phyloP scores from a whole-genome alignment of 2,329 filamentous ascomycete species.

The Triangularia setosa region DNA sequence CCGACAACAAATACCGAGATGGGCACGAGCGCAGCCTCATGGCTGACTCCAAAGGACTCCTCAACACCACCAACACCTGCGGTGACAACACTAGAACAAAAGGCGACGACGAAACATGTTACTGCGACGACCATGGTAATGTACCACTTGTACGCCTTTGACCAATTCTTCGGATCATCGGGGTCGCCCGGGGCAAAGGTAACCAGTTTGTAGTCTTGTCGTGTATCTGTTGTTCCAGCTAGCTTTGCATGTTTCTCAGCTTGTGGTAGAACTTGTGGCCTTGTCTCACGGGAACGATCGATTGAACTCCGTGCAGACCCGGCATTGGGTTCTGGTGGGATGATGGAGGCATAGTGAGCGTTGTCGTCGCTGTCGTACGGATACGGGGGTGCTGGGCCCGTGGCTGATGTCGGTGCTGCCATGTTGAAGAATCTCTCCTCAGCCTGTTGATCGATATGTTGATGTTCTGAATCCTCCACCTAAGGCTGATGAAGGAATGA shows the following conservation, averaged over 20 bases:
- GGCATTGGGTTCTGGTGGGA: background rate
- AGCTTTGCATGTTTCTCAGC: constrained; percentile 15
- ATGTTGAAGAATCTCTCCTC: background rate
- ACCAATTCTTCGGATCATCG: constrained; percentile 84
- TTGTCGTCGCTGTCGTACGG: background rate
- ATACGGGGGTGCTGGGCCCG: background rate
- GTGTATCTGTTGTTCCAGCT: constrained; percentile 13
- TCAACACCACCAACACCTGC: constrained; percentile 65
- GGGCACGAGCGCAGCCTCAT: constrained; percentile 68
- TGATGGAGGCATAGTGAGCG: constrained; percentile 5
- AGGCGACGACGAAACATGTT: constrained; percentile 71
- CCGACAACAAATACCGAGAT: constrained; percentile 78
- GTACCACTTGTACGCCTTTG: constrained; percentile 74
- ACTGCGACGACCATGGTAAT: constrained; percentile 79
- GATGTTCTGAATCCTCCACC: background rate
- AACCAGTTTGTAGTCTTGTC: constrained; percentile 48
- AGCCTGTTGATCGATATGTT: background rate
- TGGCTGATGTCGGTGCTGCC: background rate
- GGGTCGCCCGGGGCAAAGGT: constrained; percentile 66
- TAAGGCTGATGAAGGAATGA: background rate
- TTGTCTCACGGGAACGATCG: background rate
- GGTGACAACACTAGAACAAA: constrained; percentile 71
- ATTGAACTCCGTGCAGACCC: background rate
- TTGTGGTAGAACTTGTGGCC: background rate
- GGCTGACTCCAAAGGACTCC: constrained; percentile 61